Evolutionary conservation across 345 rosid genomes (phyloP), one percentile per base, ranked within the genome.

Genomic region (Punica granatum): DNA sequence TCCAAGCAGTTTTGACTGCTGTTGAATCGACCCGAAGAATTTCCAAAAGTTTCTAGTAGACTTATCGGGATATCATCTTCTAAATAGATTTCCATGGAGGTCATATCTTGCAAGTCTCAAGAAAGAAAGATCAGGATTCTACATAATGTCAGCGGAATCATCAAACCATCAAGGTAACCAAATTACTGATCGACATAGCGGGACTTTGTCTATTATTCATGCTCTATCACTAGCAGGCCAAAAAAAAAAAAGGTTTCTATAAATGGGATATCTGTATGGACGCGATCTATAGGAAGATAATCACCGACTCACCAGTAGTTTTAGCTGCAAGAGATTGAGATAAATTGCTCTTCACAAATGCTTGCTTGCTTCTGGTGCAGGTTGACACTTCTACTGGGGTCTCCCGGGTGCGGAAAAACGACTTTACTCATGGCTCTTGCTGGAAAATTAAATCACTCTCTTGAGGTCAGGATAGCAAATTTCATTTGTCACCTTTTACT

Each of bases 131-230:
- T 86, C 64, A 71, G 60, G 70, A 82, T 91, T 70, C 81, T 91
- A 42, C 79, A 82, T 23, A 80, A 77, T 42, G 87, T 85, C 37
- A 85, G 83, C 16, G 91, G 96, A 63, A 76, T 81, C 75, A 69
- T 89, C 67, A 85, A 80, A 46, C 96, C 90, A 19, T 77, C 83
- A 46, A 78, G 88, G 88, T 86, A 51, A 62, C 19, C 32, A 33
- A 11, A 56, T 31, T 21, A 23, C 15, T 37, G 41, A 37, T 37
- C 5, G 11, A 4, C 41, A 11, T n/a, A n/a, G n/a, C n/a, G 41
- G 41, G 11, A 37, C 11, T 37, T 37, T 37, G 41, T 37, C 41
- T 37, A 4, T 37, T 11, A 37, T 11, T 4, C 11, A 11, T 37
- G 41, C 41, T 37, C 5, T 37, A 37, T 37, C 41, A n/a, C 41